These are phyloP conservation scores for Apophysomyces trapeziformis DNA, from an alignment of 371 early-diverging fungal genomes.

Conservation along the genomic window DNA sequence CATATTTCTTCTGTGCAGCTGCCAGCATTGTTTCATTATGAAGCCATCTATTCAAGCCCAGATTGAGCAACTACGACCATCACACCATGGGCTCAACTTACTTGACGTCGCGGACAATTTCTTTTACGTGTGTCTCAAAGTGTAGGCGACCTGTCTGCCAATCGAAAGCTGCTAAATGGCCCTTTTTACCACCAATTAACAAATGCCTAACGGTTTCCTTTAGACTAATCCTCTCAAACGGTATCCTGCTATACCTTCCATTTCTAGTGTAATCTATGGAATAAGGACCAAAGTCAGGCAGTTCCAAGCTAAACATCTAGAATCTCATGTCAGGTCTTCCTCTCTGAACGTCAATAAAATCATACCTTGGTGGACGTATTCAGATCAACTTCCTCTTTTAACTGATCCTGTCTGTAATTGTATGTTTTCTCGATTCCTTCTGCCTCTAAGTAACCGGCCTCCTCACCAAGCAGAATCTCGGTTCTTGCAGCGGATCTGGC, in stretches of 20 bases:
- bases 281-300: conserved; percentile 91
- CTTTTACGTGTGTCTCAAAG: conserved; percentile 89
- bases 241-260: conserved; percentile 61
- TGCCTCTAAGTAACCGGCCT: conserved; percentile 81
- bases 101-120: conserved; percentile 91
- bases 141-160: conserved; percentile 85
- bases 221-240: neutral
- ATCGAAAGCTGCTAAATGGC: conserved; percentile 93
- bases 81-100: conserved; percentile 46
- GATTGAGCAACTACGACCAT: conserved; percentile 3
- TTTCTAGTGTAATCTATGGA: conserved; percentile 88
- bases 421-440: conserved; percentile 92
- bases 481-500: conserved; percentile 76
- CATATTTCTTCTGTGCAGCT: conserved; percentile 94
- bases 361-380: conserved; percentile 79
- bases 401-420: conserved; percentile 80
- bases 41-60: conserved; percentile 70
- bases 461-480: conserved; percentile 78
- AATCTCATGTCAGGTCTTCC: neutral
- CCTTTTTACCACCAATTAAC: conserved; percentile 89
- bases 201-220: conserved; percentile 54
- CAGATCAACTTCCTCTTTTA: conserved; percentile 79
- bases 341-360: neutral
- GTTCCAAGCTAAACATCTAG: conserved; percentile 79
- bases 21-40: conserved; percentile 98